Base-by-base conservation (phyloP, 169 alveolate genomes). In the Neospora caninum region DNA sequence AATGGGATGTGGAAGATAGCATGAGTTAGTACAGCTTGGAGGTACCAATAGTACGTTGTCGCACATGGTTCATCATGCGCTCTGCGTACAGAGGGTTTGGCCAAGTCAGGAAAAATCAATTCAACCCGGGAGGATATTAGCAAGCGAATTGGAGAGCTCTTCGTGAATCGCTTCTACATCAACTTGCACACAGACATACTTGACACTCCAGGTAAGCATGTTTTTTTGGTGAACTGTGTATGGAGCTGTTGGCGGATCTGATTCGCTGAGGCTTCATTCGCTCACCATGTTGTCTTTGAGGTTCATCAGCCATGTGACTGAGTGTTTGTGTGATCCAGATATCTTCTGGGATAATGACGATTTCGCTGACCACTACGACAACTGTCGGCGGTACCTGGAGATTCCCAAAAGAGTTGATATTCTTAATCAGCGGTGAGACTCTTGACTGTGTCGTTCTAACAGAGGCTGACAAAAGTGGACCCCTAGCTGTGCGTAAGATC, bases 321-420 rank as follows among this genome's bases (percentile, higher is more conserved):
- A 49, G 42, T 36, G 4, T 70, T 36, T 36, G 83, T 70, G 13
- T 31, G 42, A 0, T 0, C 29, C 89, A 96, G 98, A 97, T 83
- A 96, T 97, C 29, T 97, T 97, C 95, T 97, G 98, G 98, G 98
- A 97, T 88, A 94, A 95, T 42, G 98, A 97, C 64, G 98, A 97
- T 93, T 97, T 95, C 92, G 98, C 97, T 31, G 97, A 97, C 45
- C 97, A 96, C 87, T 97, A 97, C 83, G 96, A 95, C n/a, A 82
- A 95, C 69, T 96, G 97, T 91, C 91, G 98, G 49, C 94, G 96
- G 69, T 97, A 97, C 78, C 86, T 97, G 80, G 98, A 97, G 64
- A 97, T 97, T 41, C 98, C 98, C 27, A 97, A 97, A 87, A 95
- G 98, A 70, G 98, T 97, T 42, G 98, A 96, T 41, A 96, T 97